Base-by-base conservation (phyloP, 441 rosid species). In the Croton laevigatus region DNA sequence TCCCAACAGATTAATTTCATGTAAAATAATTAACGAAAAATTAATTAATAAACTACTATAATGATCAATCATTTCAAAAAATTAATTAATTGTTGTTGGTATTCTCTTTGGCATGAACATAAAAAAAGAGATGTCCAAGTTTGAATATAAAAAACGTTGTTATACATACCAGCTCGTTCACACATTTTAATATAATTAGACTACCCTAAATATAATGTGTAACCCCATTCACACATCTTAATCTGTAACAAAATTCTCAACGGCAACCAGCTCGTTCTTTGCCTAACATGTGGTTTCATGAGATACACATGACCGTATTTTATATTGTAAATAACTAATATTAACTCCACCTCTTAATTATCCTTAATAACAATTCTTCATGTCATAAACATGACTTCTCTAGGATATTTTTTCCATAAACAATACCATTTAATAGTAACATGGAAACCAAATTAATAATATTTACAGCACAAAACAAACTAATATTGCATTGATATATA, bases 171-270 rank as follows among this genome's bases (percentile, higher is more conserved):
- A n/a, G 2, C 32, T 27, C 32, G 2, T 27, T 27, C 32, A 27
- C 32, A 27, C 32, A 27, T 27, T 27, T 27, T n/a, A n/a, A n/a
- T n/a, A n/a, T n/a, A n/a, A n/a, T n/a, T n/a, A n/a, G n/a, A n/a
- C n/a, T n/a, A n/a, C n/a, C n/a, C n/a, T n/a, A 48, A 46, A 13
- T 5, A 48, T 12, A 11, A 6, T 20, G 9, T 53, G 14, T 20
- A 53, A 20, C n/a, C 32, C 32, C 20, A 20, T 17, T 68, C 32
- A 44, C 63, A 46, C 44, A 1, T 68, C 44, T 16, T 58, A 9
- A 57, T 44, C 32, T 17, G 6, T 13, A 69, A 58, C 44, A 44
- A 32, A 58, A 69, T 40, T 69, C 64, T 69, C 17, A 68, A 69
- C 72, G 44, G 65, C 55, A 42, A 37, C 22, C 3, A 52, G 22